Conservation (phyloP, 768 basidiomycete species). For the Trametes coccinea region DNA sequence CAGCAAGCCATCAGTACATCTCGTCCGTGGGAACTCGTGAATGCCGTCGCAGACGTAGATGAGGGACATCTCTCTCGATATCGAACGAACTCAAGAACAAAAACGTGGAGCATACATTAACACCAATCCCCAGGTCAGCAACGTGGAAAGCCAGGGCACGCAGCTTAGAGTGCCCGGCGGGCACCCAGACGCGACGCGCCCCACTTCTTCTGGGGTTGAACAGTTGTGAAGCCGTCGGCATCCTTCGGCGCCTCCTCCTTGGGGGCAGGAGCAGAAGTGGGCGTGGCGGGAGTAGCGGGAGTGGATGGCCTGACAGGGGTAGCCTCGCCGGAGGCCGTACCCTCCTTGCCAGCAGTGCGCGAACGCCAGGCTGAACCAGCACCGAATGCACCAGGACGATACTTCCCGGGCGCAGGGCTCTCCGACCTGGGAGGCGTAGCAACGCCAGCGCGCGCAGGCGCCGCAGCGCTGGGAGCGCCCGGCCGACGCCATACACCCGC, state of each 20-base stretch:
- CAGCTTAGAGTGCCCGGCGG: slow-evolving; percentile 17
- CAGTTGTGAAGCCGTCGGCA: slow-evolving; percentile 73
- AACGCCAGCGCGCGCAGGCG: slow-evolving; percentile 22
- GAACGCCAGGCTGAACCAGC: slow-evolving; percentile 60
- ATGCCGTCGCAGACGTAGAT: slow-evolving; percentile 8
- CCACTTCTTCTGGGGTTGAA: slow-evolving; percentile 42
- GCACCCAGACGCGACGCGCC: slow-evolving; percentile 26
- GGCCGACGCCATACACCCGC: slow-evolving; percentile 30
- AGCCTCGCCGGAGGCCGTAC: slow-evolving; percentile 31
- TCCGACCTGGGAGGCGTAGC: slow-evolving; percentile 50
- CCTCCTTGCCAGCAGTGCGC: slow-evolving; percentile 48
- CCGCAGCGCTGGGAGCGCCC: slow-evolving; percentile 19
- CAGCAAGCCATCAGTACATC: slow-evolving; percentile 20
- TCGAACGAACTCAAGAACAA: neutral
- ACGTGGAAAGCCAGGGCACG: neutral
- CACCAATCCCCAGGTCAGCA: neutral
- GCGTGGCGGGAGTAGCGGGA: slow-evolving; percentile 38
- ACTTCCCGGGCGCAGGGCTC: slow-evolving; percentile 45
- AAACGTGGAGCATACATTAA: slow-evolving; percentile 7
- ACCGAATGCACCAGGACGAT: slow-evolving; percentile 42
- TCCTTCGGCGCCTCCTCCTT: slow-evolving; percentile 52
- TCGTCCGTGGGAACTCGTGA: slow-evolving; percentile 16
- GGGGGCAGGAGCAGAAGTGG: slow-evolving; percentile 25
- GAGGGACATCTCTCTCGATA: neutral
- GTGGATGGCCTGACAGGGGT: slow-evolving; percentile 38